Base-by-base conservation (phyloP, 768 basidiomycete species). In the Gelatoporia subvermispora region DNA sequence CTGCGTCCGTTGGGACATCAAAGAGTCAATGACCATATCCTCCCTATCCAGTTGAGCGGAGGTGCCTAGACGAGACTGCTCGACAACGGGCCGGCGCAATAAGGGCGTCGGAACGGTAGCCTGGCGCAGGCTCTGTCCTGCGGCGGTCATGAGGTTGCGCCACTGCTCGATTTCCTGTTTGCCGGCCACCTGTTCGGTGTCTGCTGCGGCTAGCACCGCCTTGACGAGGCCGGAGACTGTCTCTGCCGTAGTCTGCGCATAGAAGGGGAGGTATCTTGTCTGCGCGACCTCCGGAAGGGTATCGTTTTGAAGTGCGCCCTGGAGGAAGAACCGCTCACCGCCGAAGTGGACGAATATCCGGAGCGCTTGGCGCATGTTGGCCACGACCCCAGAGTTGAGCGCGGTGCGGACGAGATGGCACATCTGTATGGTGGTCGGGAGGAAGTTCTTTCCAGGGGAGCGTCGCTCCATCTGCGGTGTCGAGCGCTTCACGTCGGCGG, bases 321-420 rank as follows among this genome's bases (percentile, higher is more conserved):
- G 5, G 28, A 31, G 13, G 28, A 78, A 60, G 22, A 80, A 57
- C 16, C 42, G 49, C 22, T 68, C 68, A 8, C 70, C 62, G 35
- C 76, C 73, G 39, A 82, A 63, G 56, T 75, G 64, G 51, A 73
- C 64, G 8, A 79, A 60, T 4, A 91, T 77, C 34, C 86, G 77
- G 47, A 88, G 56, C 49, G 74, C 76, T 56, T 87, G 84, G 20
- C 78, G 75, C 57, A 79, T 68, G 57, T 80, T 69, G 25, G 74
- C 73, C 13, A 64, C 61, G 51, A 78, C 75, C 20, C 70, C 68
- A 18, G 75, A 76, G 11, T 69, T 71, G 37, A 79, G 57, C n/a
- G 87, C 83, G 1, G 79, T 74, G 20, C 79, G 77, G 47, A 82
- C 60, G 54, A 89, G 66, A 40, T 66, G 69, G 41, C 80, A 79